Evolutionary conservation across 371 early-diverging fungal genomes (phyloP), one percentile per base, ranked within the genome.

Genomic region (Polyrhizophydium stewartii): DNA sequence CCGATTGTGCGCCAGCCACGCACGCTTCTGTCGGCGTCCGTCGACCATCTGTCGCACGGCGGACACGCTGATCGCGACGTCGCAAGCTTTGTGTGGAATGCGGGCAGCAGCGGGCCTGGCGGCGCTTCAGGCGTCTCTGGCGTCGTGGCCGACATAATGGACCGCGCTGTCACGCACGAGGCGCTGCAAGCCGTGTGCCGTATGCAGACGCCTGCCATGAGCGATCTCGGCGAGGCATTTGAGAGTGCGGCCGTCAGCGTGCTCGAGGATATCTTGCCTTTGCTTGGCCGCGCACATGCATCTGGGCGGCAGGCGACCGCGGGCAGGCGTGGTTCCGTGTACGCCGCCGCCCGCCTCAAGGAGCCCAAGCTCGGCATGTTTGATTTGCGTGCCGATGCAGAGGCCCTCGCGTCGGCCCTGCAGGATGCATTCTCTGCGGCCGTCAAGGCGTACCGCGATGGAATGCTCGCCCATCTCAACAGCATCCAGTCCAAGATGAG

Each of bases 121-220:
- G 21, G 12, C 28, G 43, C 22, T 12, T 28, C 22, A 25, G 38
- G 33, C 33, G 35, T 61, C 49, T 47, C 33, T 41, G 24, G 47
- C 33, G 24, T 55, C 9, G 52, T 49, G 12, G 40, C 45, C 32
- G 35, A 53, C 24, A 13, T 37, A 5, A 32, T 35, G 12, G 57
- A 45, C 35, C 59, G 32, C 43, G 33, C 35, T 24, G 37, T 55
- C 25, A 37, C 31, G 25, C 35, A 56, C 13, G 60, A 49, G 50
- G 50, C 33, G 25, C 56, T 43, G 13, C 32, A 24, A 24, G 35
- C 56, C 17, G 33, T 58, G 12, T 62, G 59, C 45, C 64, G 65
- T 16, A 58, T 50, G 27, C 61, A 68, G 43, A 64, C 69, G 17
- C 61, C 65, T 17, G 41, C 60, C 12, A 22, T 62, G n/a, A 47